Conservation (phyloP, 495 filamentous ascomycete species). For the Penicillium lividum region DNA sequence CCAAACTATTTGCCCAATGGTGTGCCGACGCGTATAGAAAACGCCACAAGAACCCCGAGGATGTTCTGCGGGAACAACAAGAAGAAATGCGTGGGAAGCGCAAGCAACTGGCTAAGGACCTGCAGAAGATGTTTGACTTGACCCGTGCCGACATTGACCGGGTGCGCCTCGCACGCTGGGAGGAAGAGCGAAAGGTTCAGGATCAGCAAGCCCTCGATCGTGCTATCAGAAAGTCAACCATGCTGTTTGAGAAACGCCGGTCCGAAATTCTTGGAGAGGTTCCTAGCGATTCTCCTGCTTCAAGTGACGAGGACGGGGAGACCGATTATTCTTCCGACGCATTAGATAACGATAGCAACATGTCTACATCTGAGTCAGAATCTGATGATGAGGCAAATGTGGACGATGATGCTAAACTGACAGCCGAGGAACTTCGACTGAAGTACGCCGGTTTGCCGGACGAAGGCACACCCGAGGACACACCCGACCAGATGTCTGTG, state of each 20-base stretch:
- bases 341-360: constrained; percentile 66
- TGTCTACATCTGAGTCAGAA: constrained; percentile 56
- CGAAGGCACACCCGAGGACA: constrained; percentile 22
- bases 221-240: constrained; percentile 70
- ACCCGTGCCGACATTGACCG: constrained; percentile 74
- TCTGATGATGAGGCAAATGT: constrained; percentile 46
- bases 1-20: constrained; percentile 46
- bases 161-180: constrained; percentile 71
- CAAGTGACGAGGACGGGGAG: constrained; percentile 49
- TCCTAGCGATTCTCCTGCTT: constrained; percentile 42
- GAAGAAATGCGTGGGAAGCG: constrained; percentile 58
- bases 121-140: constrained; percentile 77
- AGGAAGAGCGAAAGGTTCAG: constrained; percentile 78
- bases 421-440: constrained; percentile 71
- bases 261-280: constrained; percentile 51
- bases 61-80: constrained; percentile 49
- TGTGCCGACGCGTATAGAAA: constrained; percentile 50
- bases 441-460: constrained; percentile 75
- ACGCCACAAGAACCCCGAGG: constrained; percentile 47
- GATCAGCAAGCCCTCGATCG: constrained; percentile 82
- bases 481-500: constrained; percentile 31
- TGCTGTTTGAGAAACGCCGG: constrained; percentile 56
- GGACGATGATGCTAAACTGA: constrained; percentile 73
- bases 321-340: constrained; percentile 41
- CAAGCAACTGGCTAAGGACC: constrained; percentile 66